Evolutionary conservation across 2,329 filamentous ascomycete genomes (phyloP).

Genomic region (Boeremia lycopersici): DNA sequence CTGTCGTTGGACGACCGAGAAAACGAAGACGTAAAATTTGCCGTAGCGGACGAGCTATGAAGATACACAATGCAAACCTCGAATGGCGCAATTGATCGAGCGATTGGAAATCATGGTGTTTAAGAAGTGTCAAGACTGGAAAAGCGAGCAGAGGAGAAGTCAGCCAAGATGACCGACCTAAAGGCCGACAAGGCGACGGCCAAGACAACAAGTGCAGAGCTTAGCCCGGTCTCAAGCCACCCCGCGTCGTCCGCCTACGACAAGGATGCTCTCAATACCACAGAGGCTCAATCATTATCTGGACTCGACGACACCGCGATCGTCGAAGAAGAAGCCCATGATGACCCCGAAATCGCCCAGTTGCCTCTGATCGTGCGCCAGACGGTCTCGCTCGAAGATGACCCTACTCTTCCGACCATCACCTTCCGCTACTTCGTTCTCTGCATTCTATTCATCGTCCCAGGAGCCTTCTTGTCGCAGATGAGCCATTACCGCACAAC

Average conservation of each 20-base stretch:
- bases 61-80: constrained; percentile 13
- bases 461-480: constrained; percentile 63
- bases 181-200: constrained; percentile 19
- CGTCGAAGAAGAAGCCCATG: constrained; percentile 27
- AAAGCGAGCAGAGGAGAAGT: constrained; percentile 3
- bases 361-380: constrained; percentile 63
- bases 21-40: constrained; percentile 13
- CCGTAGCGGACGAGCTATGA: constrained; percentile 2
- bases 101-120: background rate
- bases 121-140: constrained; percentile 1
- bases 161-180: constrained; percentile 15
- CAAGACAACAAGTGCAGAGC: constrained; percentile 19
- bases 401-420: constrained; percentile 60
- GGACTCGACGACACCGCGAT: constrained; percentile 12
- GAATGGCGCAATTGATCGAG: constrained; percentile 14
- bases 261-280: constrained; percentile 4
- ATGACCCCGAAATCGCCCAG: constrained; percentile 46
- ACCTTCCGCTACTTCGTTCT: constrained; percentile 67
- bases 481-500: constrained; percentile 65
- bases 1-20: constrained; percentile 3
- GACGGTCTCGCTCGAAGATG: constrained; percentile 63
- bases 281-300: constrained; percentile 5
- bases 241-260: constrained; percentile 1
- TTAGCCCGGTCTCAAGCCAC: constrained; percentile 18
- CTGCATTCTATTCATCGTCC: constrained; percentile 60